phyloP scores from a whole-genome alignment of 192 early-diverging fungal species.

The Rhizophagus prolifer region DNA sequence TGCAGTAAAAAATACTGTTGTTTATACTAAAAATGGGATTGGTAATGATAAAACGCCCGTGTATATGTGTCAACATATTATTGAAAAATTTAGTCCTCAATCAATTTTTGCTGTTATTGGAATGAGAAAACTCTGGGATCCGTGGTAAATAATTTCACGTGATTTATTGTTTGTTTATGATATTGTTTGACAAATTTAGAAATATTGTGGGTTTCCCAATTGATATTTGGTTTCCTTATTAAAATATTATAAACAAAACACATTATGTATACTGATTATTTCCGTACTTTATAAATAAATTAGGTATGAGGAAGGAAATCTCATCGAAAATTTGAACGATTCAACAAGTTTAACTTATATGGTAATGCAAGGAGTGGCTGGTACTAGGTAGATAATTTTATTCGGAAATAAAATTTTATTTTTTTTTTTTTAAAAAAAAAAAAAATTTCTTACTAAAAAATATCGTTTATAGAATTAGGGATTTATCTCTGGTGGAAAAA shows the following conservation, averaged over 20 bases:
- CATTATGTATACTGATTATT: neutral
- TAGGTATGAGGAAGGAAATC: conserved; percentile 43
- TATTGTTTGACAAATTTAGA: no score
- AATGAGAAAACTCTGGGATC: conserved; percentile 57
- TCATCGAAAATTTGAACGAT: conserved; percentile 42
- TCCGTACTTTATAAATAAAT: no score
- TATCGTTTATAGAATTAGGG: conserved; percentile 26
- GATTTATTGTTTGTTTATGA: neutral
- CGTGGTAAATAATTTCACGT: conserved; percentile 34
- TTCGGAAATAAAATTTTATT: neutral
- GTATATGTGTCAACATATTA: conserved; percentile 52
- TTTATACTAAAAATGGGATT: conserved; percentile 47
- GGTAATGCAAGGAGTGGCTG: conserved; percentile 39
- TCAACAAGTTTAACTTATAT: conserved; percentile 47
- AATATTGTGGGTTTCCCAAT: neutral
- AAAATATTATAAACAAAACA: neutral
- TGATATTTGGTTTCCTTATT: neutral
- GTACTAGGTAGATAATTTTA: conserved; percentile 40
- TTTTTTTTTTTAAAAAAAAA: neutral
- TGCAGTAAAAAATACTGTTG: conserved; percentile 52
- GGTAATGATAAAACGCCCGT: conserved; percentile 48
- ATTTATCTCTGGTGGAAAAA: conserved; percentile 47
- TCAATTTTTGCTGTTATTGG: conserved; percentile 58
- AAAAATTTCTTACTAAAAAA: neutral
- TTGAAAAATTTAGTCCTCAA: conserved; percentile 50